Percentiles rank a stretch among this genome's conserved stretches.
phyloP scores from a whole-genome alignment of 2,329 filamentous ascomycete genomes.

The Paramyrothecium roridum region DNA sequence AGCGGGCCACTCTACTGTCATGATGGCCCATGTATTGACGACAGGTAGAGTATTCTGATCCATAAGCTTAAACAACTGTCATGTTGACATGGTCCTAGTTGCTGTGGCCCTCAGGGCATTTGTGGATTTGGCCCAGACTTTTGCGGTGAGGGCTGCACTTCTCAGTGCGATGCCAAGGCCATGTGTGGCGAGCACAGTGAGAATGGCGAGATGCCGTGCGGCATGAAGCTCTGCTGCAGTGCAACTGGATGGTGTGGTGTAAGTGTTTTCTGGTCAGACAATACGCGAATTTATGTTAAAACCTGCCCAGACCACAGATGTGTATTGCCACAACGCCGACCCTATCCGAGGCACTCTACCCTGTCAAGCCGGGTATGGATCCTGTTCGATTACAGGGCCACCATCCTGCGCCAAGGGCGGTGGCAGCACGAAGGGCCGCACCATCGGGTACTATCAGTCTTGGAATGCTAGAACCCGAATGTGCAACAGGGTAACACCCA shows the following conservation, averaged over 20 bases:
- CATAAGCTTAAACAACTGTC: neutral
- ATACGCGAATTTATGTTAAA: neutral
- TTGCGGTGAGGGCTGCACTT: constrained; percentile 5
- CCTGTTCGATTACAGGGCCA: constrained; percentile 12
- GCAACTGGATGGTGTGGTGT: constrained; percentile 17
- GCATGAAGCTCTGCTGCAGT: constrained; percentile 24
- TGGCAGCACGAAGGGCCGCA: constrained; percentile 18
- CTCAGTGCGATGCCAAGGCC: constrained; percentile 20
- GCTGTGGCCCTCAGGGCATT: neutral
- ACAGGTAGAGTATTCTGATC: neutral
- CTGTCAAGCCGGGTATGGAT: constrained; percentile 31
- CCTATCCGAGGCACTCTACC: constrained; percentile 5
- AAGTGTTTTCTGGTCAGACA: neutral
- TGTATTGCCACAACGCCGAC: neutral
- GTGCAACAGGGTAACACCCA: constrained; percentile 6
- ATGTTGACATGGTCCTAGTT: neutral
- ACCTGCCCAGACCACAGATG: neutral
- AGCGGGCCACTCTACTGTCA: neutral
- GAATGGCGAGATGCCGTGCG: constrained; percentile 14
- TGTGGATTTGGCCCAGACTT: constrained; percentile 3
- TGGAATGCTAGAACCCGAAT: constrained; percentile 9
- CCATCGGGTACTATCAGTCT: constrained; percentile 9
- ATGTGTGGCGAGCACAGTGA: constrained; percentile 23
- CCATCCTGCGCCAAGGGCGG: constrained; percentile 18
- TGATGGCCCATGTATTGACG: neutral